Base-by-base conservation (phyloP, 805 yeast species). In the Candida maris region DNA sequence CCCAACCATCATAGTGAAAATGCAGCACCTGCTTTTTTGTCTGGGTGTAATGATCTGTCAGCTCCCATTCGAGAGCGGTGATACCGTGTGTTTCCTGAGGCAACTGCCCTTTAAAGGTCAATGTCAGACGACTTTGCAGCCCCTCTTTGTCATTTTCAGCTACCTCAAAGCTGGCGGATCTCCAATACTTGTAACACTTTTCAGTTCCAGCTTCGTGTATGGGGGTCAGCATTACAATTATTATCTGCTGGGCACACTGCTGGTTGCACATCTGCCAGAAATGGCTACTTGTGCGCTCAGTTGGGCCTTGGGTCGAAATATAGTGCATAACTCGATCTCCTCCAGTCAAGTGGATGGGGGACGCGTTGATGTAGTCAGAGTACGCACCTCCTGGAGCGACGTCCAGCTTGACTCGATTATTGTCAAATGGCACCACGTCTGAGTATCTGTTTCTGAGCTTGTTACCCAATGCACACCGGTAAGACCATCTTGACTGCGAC, bases 201-300 rank as follows among this genome's bases (percentile, higher is more conserved):
- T 56, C 57, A 22, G 60, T 45, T 2, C 62, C 62, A 8, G 50
- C 44, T 43, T 73, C 79, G 10, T 42, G 46, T 20, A 85, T 59
- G 0, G 93, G 86, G 0, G 94, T 83, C 25, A 84, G 72, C 91
- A 83, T 84, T 12, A 82, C 76, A 8, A 84, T 64, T 1, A 75
- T 73, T 3, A 77, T 70, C 6, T 44, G 38, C 16, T 44, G 29
- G 4, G 34, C 13, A 9, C 52, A 41, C n/a, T 59, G 48, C 19
- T 53, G 46, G 32, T 47, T 45, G 34, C 57, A 55, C 63, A 52
- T 61, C 25, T 67, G 59, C 79, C 79, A 74, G 47, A 75, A 75
- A 32, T 67, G 68, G 27, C 56, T 61, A 12, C 53, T 48, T 1
- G 78, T 73, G 12, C 37, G 31, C 0, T 40, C 32, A n/a, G 67